These are phyloP conservation scores for Brassica balearica DNA, from an alignment of 441 rosid species.

Conservation along the genomic window DNA sequence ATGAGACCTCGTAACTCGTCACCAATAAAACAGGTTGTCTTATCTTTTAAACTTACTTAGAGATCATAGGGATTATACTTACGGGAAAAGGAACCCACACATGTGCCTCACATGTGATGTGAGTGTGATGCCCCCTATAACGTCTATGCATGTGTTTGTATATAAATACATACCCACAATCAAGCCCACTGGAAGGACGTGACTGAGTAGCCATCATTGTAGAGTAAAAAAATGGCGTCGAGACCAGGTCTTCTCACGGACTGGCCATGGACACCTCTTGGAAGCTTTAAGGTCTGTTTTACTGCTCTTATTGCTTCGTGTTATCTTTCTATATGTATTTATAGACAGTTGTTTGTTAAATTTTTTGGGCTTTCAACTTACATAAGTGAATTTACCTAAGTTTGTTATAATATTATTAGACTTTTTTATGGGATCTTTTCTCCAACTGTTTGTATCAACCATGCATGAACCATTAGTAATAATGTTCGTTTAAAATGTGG, in stretches of 20 bases:
- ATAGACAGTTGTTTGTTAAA: no score
- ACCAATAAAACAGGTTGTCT: background rate
- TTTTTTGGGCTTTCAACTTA: no score
- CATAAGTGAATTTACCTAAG: no score
- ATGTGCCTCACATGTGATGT: background rate
- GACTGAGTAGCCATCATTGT: background rate
- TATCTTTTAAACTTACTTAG: background rate
- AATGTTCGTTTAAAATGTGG: background rate
- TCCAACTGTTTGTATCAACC: background rate
- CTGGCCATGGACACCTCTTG: slow-evolving; percentile 78
- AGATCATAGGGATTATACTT: background rate
- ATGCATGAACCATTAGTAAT: background rate
- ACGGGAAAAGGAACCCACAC: background rate
- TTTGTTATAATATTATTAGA: no score
- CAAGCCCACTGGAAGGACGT: background rate
- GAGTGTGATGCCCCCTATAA: background rate
- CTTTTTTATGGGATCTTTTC: no score
- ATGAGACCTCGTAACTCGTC: slow-evolving; percentile 18
- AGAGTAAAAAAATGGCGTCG: slow-evolving; percentile 47
- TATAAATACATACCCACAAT: slow-evolving; percentile 17
- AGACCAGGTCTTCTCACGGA: slow-evolving; percentile 66
- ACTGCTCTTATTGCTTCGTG: background rate
- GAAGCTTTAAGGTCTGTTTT: slow-evolving; percentile 57
- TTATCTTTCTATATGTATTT: background rate
- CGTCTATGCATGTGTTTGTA: slow-evolving; percentile 6